Percentiles rank a stretch among this genome's conserved stretches.
phyloP scores from a whole-genome alignment of 257 asterid species.

The Lavandula angustifolia region DNA sequence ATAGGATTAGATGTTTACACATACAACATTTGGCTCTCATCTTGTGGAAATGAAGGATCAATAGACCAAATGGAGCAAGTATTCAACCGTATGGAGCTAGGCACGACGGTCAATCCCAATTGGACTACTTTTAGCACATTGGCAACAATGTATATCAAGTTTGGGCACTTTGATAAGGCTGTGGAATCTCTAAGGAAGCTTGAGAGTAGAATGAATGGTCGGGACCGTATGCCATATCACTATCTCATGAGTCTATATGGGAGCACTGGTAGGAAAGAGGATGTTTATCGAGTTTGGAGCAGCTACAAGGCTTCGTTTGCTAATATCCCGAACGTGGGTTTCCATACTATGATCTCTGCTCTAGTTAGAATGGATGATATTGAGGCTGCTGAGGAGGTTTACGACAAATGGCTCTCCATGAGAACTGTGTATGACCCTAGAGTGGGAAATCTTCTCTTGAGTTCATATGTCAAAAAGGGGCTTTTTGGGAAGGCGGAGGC shows the following conservation, averaged over 20 bases:
- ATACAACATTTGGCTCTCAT: conserved; percentile 83
- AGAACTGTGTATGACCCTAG: conserved; percentile 66
- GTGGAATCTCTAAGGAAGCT: conserved; percentile 57
- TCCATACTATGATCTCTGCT: conserved; percentile 68
- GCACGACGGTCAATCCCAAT: conserved; percentile 55
- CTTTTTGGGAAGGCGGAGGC: conserved; percentile 52
- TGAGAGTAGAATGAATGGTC: conserved; percentile 64
- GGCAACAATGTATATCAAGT: conserved; percentile 72
- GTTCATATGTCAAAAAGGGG: conserved; percentile 63
- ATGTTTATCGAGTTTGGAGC: conserved; percentile 73
- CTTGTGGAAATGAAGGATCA: conserved; percentile 61
- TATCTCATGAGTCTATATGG: conserved; percentile 79
- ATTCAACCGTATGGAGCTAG: conserved; percentile 60
- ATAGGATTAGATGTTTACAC: conserved; percentile 61
- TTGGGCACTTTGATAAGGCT: conserved; percentile 60
- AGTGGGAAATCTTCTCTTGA: conserved; percentile 69
- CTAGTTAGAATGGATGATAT: conserved; percentile 62
- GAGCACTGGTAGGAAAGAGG: conserved; percentile 66
- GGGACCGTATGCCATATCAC: conserved; percentile 73
- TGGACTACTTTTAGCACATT: conserved; percentile 91
- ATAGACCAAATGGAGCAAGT: conserved; percentile 71
- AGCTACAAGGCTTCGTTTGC: conserved; percentile 60
- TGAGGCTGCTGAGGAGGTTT: conserved; percentile 74
- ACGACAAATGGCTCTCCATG: conserved; percentile 75
- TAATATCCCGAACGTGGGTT: conserved; percentile 64